These are phyloP conservation scores for Gossypium arboreum DNA, from an alignment of 345 rosid genomes.

Conservation along the genomic window DNA sequence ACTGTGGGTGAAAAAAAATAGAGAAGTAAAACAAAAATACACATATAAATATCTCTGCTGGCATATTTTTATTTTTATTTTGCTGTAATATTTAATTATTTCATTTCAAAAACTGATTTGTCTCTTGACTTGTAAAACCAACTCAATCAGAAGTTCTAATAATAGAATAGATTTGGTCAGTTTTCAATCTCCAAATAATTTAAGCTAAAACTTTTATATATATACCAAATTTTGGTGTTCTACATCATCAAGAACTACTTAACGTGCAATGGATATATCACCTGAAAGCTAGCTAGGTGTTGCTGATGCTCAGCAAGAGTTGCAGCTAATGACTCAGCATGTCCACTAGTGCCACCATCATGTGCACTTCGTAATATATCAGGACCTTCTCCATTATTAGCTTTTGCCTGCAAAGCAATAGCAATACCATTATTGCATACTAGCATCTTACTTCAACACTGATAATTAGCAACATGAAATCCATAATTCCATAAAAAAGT, in stretches of 20 bases:
- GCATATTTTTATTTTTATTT: neutral
- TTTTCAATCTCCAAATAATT: constrained; percentile 1
- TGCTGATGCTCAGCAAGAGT: constrained; percentile 96
- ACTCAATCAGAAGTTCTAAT: neutral
- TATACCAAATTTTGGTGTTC: constrained; percentile 10
- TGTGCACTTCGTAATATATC: constrained; percentile 75
- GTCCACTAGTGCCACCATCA: constrained; percentile 79
- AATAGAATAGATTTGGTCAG: neutral
- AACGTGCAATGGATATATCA: constrained; percentile 17
- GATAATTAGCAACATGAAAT: constrained; percentile 3
- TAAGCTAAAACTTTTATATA: neutral
- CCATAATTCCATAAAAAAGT: neutral
- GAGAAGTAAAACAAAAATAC: neutral
- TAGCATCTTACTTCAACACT: neutral
- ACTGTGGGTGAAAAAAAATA: neutral
- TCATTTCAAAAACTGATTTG: neutral
- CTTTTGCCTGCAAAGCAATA: constrained; percentile 70
- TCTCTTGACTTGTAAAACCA: neutral
- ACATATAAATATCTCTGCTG: neutral
- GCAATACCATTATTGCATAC: constrained; percentile 8
- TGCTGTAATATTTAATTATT: neutral
- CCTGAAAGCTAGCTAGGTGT: constrained; percentile 98
- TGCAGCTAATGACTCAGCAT: constrained; percentile 85
- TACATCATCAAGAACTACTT: neutral
- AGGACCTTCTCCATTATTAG: constrained; percentile 98